Evolutionary conservation across 2,329 filamentous ascomycete genomes (phyloP), one percentile per base, ranked within the genome.

Genomic region (Aspergillus fischeri): DNA sequence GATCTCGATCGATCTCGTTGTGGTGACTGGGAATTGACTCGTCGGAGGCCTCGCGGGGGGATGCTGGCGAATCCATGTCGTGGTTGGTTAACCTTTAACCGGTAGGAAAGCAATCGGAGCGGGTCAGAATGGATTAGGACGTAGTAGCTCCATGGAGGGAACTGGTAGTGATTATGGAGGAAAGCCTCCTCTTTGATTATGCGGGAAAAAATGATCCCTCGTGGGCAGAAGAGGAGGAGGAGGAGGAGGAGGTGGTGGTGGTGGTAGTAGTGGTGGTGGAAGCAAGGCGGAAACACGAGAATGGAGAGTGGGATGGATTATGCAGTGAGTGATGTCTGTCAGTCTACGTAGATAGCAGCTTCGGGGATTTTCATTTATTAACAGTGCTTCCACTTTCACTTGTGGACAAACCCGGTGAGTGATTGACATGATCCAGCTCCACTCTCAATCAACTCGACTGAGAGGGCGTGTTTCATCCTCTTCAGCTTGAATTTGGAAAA

Each of bases 1-100:
- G 59, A 51, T 67, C 60, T 45, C 54, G 41, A 45, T 57, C 44
- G 45, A 25, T 41, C 14, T 51, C 27, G 29, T 28, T 17, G 47
- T 42, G 48, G 28, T 49, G 56, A 44, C 51, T 57, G 56, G 57
- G 60, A 55, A 69, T 65, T 60, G 63, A 55, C 54, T 70, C 68
- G 62, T 67, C 64, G 56, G 66, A 67, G 59, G 63, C 66, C 65
- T 68, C 67, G 65, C 66, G 68, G 65, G 60, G 66, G 59, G 66
- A 61, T 60, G 70, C 67, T 54, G 63, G 66, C 54, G 58, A 63
- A 66, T 75, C 73, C 73, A 76, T 76, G 52, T 47, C 44, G 62
- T 68, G 57, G 64, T 56, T 53, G 61, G 59, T 64, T 32, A 29
- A 51, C 47, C 28, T 24, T 25, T n/a, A 49, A 41, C 45, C 28